phyloP scores from a whole-genome alignment of 257 asterid species.

The Vinca minor region DNA sequence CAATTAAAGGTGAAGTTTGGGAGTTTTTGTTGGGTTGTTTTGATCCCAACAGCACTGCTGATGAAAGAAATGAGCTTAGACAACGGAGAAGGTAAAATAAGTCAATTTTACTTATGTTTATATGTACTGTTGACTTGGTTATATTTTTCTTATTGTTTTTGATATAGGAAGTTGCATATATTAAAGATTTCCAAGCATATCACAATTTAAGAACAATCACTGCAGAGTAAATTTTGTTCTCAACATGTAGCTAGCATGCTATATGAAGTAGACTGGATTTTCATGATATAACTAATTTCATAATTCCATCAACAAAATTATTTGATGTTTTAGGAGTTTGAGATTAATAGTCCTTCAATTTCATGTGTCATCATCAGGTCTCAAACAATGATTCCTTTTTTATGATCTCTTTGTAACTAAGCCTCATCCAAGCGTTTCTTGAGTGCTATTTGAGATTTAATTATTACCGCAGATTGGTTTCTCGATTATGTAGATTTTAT shows the following conservation, averaged over 20 bases:
- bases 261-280: background rate
- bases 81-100: constrained; percentile 54
- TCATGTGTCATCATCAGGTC: background rate
- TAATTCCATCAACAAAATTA: background rate
- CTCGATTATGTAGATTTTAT: background rate
- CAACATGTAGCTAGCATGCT: background rate
- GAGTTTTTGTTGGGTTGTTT: constrained; percentile 89
- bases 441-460: background rate
- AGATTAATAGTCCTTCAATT: background rate
- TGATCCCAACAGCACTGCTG: constrained; percentile 76
- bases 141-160: background rate
- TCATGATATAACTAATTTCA: background rate
- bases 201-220: background rate
- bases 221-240: background rate
- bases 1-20: constrained; percentile 89
- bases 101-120: constrained; percentile 9
- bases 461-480: background rate
- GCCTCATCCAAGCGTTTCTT: background rate
- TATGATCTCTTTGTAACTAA: background rate
- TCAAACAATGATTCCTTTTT: background rate
- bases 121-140: background rate
- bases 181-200: background rate
- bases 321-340: background rate
- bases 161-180: background rate
- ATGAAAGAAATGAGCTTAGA: constrained; percentile 62